Conservation (phyloP, 257 asterid species). For the Plantago elongata region DNA sequence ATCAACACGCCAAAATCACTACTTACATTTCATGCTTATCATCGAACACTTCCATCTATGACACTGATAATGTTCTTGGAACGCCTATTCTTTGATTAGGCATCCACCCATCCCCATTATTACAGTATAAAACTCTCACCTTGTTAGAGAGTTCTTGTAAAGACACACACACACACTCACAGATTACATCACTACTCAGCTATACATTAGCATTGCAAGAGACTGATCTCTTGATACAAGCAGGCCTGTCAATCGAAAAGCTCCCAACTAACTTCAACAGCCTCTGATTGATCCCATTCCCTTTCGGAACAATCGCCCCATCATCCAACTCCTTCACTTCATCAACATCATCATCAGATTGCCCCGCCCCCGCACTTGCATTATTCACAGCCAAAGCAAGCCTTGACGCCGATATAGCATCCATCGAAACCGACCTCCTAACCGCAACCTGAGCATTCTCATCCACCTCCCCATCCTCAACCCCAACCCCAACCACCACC, state of each 20-base stretch:
- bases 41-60: constrained; percentile 12
- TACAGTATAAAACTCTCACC: constrained; percentile 15
- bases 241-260: constrained; percentile 25
- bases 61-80: constrained; percentile 2
- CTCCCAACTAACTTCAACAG: constrained; percentile 24
- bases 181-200: not conserved
- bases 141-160: constrained; percentile 17
- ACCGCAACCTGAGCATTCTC: constrained; percentile 18
- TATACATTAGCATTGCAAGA: constrained; percentile 54
- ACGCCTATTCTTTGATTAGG: constrained; percentile 35
- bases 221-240: constrained; percentile 43
- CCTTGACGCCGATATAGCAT: constrained; percentile 33
- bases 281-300: constrained; percentile 13
- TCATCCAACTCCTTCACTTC: constrained; percentile 13
- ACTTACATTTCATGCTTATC: constrained; percentile 24
- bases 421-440: constrained; percentile 61
- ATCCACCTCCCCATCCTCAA: constrained; percentile 22
- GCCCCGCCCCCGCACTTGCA: constrained; percentile 19
- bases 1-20: constrained; percentile 17
- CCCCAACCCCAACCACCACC: not conserved
- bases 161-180: constrained; percentile 10
- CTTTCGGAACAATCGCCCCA: constrained; percentile 16
- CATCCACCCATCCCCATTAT: constrained; percentile 20
- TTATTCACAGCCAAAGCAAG: constrained; percentile 24
- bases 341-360: constrained; percentile 12